Evolutionary conservation across 331 rosid genomes (phyloP), one percentile per base, ranked within the genome.

Genomic region (Acacia concinna): DNA sequence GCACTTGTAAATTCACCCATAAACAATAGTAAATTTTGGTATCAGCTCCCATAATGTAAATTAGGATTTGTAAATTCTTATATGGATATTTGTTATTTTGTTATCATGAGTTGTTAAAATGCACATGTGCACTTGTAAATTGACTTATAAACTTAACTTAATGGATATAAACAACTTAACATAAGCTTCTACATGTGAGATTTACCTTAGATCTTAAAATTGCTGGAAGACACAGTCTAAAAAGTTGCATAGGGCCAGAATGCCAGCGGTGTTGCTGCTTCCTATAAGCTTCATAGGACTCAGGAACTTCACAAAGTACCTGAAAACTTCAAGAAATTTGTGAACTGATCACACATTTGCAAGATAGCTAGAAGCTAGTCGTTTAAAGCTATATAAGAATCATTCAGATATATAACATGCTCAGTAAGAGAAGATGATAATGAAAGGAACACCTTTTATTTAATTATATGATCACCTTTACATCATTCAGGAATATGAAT

Each of bases 231-330:
- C 95, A 94, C 88, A 94, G 69, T 74, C 98, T 86, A 77, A 94
- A 94, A 44, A 94, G 92, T 77, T 92, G 98, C 98, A 94, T 94
- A n/a, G 98, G 98, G 85, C 98, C 98, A 14, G 98, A 92, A 88
- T 94, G 98, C 98, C 98, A 94, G 47, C 98, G 95, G 87, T 94
- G 98, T 81, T 94, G 98, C 88, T 94, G 98, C 87, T 92, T 94
- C 89, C 91, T 85, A 41, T 92, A 94, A 75, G 98, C 98, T 88
- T 94, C 98, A 66, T 94, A 94, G 30, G 98, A 94, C 85, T 94
- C 98, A 0, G 98, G 98, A 87, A 94, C 90, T 89, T 94, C 98
- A 72, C 98, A 94, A 34, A 88, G 88, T 47, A 94, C 98, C 98
- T 94, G 86, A 79, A 67, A 69, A 82, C 43, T 73, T 77, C 37